phyloP scores from a whole-genome alignment of 148 eudicot genomes.

The Linanthus parryae region DNA sequence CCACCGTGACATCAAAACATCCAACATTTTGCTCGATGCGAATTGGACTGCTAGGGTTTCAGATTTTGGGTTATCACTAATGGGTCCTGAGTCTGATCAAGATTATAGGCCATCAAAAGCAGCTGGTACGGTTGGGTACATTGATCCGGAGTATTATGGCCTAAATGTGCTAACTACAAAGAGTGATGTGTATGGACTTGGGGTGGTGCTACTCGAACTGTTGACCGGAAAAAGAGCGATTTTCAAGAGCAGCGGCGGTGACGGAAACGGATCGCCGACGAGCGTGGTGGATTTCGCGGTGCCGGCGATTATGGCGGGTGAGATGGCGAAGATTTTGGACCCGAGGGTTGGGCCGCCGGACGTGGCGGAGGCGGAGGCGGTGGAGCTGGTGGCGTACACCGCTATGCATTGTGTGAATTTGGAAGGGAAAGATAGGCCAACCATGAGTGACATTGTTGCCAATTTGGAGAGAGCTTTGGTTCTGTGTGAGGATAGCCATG shows the following conservation, averaged over 20 bases:
- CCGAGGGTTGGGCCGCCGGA: conserved; percentile 61
- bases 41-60: conserved; percentile 92
- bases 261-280: conserved; percentile 35
- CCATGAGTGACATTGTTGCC: conserved; percentile 77
- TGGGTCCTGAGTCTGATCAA: conserved; percentile 52
- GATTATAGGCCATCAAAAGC: conserved; percentile 62
- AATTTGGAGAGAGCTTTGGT: conserved; percentile 80
- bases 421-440: conserved; percentile 89
- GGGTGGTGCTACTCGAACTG: conserved; percentile 83
- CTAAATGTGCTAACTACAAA: conserved; percentile 88
- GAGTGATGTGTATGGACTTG: conserved; percentile 94
- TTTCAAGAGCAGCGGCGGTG: conserved; percentile 41
- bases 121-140: conserved; percentile 92
- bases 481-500: conserved; percentile 67
- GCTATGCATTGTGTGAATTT: conserved; percentile 85
- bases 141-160: conserved; percentile 92
- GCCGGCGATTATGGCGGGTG: conserved; percentile 64
- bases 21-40: conserved; percentile 75
- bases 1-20: conserved; percentile 86
- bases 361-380: conserved; percentile 66
- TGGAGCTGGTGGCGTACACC: conserved; percentile 79
- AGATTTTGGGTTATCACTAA: conserved; percentile 85
- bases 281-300: conserved; percentile 79
- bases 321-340: conserved; percentile 60
- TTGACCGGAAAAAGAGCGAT: conserved; percentile 84